Conservation (phyloP, 495 filamentous ascomycete genomes). For the Barbatosphaeria neglecta region DNA sequence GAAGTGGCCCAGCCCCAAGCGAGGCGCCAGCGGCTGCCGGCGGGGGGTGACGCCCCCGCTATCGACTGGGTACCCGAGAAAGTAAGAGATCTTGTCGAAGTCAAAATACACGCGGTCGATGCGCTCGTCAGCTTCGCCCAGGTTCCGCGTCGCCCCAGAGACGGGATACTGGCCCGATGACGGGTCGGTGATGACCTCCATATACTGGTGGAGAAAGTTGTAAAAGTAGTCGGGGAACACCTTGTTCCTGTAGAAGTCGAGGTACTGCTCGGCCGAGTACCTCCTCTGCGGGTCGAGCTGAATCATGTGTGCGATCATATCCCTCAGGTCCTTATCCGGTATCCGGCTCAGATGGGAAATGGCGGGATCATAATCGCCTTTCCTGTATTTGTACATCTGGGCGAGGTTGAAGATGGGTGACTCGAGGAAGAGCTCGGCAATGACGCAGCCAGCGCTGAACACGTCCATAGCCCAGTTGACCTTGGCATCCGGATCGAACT, state of each 20-base stretch:
- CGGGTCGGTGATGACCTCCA: conserved; percentile 93
- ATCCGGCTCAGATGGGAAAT: conserved; percentile 73
- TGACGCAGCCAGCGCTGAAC: conserved; percentile 94
- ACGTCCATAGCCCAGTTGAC: conserved; percentile 92
- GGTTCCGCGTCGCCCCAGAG: conserved; percentile 49
- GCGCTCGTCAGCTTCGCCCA: conserved; percentile 78
- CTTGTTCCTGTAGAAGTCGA: conserved; percentile 83
- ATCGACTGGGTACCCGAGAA: conserved; percentile 59
- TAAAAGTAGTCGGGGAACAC: conserved; percentile 95
- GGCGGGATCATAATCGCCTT: conserved; percentile 81
- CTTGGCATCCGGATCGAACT: conserved; percentile 45
- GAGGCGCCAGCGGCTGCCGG: conserved; percentile 20
- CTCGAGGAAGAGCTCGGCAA: conserved; percentile 95
- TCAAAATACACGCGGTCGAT: conserved; percentile 88
- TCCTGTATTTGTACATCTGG: conserved; percentile 88
- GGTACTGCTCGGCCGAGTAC: conserved; percentile 87
- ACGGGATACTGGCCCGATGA: conserved; percentile 59
- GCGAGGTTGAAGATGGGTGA: conserved; percentile 83
- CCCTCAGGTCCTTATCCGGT: conserved; percentile 73
- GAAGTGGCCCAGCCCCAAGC: conserved; percentile 39
- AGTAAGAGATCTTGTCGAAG: conserved; percentile 95
- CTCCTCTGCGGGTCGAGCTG: conserved; percentile 81
- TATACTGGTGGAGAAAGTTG: conserved; percentile 92
- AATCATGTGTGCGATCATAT: conserved; percentile 90
- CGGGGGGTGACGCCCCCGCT: conserved; percentile 18